A percentile compares a stretch with the other conserved stretches of the same genome.
phyloP scores from a whole-genome alignment of 1,139 yeast genomes.

The Geotrichum bryndzae region DNA sequence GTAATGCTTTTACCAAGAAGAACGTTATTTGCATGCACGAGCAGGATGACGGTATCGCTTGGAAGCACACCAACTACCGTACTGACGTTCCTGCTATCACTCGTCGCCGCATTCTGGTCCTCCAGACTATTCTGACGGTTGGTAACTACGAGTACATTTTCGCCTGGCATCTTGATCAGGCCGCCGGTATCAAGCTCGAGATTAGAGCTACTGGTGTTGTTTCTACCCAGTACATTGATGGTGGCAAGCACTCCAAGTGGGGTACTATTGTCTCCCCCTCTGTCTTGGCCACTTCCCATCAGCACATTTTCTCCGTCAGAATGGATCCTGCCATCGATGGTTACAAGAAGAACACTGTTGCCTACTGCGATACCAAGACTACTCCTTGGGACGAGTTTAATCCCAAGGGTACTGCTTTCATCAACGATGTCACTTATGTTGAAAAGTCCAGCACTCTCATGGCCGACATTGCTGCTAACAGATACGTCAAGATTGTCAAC shows the following conservation, averaged over 20 bases:
- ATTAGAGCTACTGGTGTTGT: conserved; percentile 83
- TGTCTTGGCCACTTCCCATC: conserved; percentile 85
- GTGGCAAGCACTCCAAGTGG: conserved; percentile 67
- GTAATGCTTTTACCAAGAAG: conserved; percentile 60
- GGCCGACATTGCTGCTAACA: conserved; percentile 69
- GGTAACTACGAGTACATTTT: conserved; percentile 85
- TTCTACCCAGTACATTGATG: conserved; percentile 68
- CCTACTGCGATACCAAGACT: conserved; percentile 65
- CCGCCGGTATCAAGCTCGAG: conserved; percentile 76
- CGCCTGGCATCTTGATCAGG: conserved; percentile 73
- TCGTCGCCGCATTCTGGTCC: conserved; percentile 77
- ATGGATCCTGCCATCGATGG: conserved; percentile 87
- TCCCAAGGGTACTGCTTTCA: conserved; percentile 72
- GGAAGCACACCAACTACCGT: conserved; percentile 82
- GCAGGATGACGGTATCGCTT: conserved; percentile 75
- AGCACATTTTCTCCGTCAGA: conserved; percentile 77
- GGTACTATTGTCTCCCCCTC: conserved; percentile 83
- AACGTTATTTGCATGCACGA: conserved; percentile 86
- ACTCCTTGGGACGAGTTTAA: conserved; percentile 56
- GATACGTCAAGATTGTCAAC: conserved; percentile 68
- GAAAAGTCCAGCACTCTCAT: conserved; percentile 71
- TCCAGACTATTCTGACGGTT: conserved; percentile 83
- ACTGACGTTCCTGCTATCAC: conserved; percentile 68
- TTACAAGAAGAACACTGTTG: conserved; percentile 63
- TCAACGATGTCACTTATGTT: conserved; percentile 55